Conservation (phyloP, 331 rosid species). For the Arachis monticola region DNA sequence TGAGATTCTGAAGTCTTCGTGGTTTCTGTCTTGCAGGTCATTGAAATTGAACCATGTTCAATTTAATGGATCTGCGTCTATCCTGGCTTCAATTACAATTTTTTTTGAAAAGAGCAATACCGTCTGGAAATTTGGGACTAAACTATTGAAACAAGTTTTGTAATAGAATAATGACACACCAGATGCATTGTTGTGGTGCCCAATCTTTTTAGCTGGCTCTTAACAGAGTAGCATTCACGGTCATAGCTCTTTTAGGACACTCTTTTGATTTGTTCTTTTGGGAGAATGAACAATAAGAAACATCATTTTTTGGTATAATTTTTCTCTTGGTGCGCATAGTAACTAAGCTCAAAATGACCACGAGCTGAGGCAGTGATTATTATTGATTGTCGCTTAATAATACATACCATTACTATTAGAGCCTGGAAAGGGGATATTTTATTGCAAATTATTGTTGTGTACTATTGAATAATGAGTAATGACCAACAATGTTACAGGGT, state of each 20-base stretch:
- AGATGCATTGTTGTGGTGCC: slow-evolving; percentile 3
- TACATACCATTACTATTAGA: not conserved
- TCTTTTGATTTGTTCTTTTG: too few species aligned
- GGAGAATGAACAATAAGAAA: not conserved
- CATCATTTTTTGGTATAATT: not conserved
- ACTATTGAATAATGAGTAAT: not conserved
- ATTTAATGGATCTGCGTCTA: slow-evolving; percentile 45
- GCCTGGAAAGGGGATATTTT: not conserved
- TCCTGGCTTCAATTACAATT: slow-evolving; percentile 48
- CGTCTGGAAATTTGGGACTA: slow-evolving; percentile 52
- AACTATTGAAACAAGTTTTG: slow-evolving; percentile 46
- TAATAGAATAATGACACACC: slow-evolving; percentile 20
- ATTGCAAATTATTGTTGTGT: not conserved
- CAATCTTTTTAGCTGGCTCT: not conserved
- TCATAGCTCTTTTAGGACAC: not conserved
- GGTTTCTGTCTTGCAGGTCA: slow-evolving; percentile 73
- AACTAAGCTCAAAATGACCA: too few species aligned
- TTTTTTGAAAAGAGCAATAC: slow-evolving; percentile 56
- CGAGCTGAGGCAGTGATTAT: not conserved
- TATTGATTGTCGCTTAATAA: not conserved
- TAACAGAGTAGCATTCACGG: not conserved
- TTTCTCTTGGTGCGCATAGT: too few species aligned
- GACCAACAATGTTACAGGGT: not conserved
- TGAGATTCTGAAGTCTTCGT: slow-evolving; percentile 55
- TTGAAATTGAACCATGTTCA: slow-evolving; percentile 48